These are phyloP conservation scores for Calonectria pauciramosa DNA, from an alignment of 2,329 filamentous ascomycete species.

Conservation along the genomic window DNA sequence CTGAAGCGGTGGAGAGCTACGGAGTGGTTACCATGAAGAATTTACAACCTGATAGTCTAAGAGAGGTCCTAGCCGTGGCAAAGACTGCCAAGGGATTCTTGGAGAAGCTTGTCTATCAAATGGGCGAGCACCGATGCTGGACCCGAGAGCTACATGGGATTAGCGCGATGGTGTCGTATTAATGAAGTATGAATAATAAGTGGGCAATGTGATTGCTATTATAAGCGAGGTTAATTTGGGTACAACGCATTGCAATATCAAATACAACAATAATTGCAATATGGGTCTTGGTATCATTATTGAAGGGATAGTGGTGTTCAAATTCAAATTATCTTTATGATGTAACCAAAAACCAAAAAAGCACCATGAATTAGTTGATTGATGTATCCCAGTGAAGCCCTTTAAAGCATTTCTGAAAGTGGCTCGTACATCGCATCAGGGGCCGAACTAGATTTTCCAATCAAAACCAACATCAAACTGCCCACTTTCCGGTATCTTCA, in stretches of 20 bases:
- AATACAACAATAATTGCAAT: background rate
- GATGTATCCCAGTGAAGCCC: background rate
- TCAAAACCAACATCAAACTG: constrained; percentile 35
- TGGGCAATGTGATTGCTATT: background rate
- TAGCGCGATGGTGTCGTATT: constrained; percentile 77
- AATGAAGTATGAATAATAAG: constrained; percentile 41
- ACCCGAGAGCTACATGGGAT: constrained; percentile 81
- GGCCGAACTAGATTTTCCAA: constrained; percentile 29
- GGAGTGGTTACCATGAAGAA: constrained; percentile 79
- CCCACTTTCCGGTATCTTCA: constrained; percentile 37
- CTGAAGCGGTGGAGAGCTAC: constrained; percentile 73
- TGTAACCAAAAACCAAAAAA: no score
- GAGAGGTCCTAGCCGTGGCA: constrained; percentile 72
- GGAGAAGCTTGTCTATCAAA: constrained; percentile 77
- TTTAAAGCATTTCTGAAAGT: background rate
- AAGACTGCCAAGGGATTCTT: constrained; percentile 79
- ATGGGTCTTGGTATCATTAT: no score
- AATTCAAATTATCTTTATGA: no score
- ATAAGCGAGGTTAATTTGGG: background rate
- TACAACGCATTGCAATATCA: background rate
- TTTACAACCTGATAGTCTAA: constrained; percentile 68
- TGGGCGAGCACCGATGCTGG: constrained; percentile 82
- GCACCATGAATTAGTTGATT: no score
- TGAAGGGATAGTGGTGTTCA: no score
- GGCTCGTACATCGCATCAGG: no score